Conservation (phyloP, 2,329 filamentous ascomycete species). For the Trichoderma pleuroti region DNA sequence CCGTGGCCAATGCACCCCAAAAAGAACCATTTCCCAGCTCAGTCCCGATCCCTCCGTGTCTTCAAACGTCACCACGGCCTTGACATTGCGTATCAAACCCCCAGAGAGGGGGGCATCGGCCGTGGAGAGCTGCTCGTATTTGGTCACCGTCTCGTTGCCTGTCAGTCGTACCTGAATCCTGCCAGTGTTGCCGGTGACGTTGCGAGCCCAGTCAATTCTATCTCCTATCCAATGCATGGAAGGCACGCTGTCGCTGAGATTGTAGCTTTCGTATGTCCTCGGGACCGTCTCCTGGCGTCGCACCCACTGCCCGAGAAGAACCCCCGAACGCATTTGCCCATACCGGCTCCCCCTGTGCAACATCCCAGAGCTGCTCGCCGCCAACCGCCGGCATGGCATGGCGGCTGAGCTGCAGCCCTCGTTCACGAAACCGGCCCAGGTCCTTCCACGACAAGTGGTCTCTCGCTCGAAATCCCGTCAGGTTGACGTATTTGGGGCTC, state of each 20-base stretch:
- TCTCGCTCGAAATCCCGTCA: constrained; percentile 71
- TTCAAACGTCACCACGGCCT: constrained; percentile 67
- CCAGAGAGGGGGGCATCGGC: constrained; percentile 39
- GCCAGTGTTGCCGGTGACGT: constrained; percentile 71
- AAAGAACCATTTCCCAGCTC: constrained; percentile 74
- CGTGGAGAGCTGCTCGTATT: constrained; percentile 40
- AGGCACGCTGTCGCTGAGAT: constrained; percentile 62
- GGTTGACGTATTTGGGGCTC: constrained; percentile 54
- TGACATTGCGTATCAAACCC: constrained; percentile 63
- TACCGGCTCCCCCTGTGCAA: constrained; percentile 42
- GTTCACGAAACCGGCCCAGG: constrained; percentile 61
- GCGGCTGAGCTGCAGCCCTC: constrained; percentile 59
- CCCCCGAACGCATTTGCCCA: constrained; percentile 79
- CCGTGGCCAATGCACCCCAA: constrained; percentile 83
- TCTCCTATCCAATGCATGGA: constrained; percentile 61
- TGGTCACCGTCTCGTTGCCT: constrained; percentile 49
- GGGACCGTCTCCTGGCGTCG: constrained; percentile 49
- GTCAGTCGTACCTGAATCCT: constrained; percentile 65
- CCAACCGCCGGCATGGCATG: constrained; percentile 46
- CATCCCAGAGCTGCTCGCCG: constrained; percentile 40
- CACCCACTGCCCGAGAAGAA: constrained; percentile 72
- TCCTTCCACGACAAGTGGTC: constrained; percentile 79
- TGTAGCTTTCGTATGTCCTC: constrained; percentile 51
- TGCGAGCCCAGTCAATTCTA: constrained; percentile 66
- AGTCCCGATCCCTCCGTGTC: constrained; percentile 64